Evolutionary conservation across 1,139 yeast species (phyloP).

Genomic region (Geotrichum klebahnii): DNA sequence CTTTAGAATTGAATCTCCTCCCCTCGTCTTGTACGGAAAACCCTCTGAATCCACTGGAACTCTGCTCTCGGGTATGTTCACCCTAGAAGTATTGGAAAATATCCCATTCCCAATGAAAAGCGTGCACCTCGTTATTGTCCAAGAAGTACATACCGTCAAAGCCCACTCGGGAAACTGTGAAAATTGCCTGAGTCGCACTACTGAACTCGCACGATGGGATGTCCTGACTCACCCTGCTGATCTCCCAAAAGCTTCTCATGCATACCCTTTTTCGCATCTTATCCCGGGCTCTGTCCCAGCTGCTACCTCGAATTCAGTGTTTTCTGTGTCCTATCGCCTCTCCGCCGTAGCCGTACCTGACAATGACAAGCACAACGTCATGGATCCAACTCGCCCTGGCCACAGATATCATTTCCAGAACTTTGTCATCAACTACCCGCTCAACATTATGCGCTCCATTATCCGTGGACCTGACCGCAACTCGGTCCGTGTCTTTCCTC

Average conservation of each 20-base stretch:
- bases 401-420: not conserved
- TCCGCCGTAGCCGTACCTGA: slow-evolving; percentile 58
- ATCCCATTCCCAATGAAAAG: slow-evolving; percentile 44
- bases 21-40: slow-evolving; percentile 75
- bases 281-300: slow-evolving; percentile 91
- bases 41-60: slow-evolving; percentile 82
- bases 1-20: slow-evolving; percentile 81
- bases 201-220: slow-evolving; percentile 83
- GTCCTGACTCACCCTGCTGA: slow-evolving; percentile 56
- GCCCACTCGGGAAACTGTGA: slow-evolving; percentile 28
- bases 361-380: slow-evolving; percentile 19
- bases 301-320: slow-evolving; percentile 54
- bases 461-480: slow-evolving; percentile 80
- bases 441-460: slow-evolving; percentile 73
- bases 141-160: slow-evolving; percentile 47
- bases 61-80: slow-evolving; percentile 66
- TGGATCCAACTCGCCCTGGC: slow-evolving; percentile 19
- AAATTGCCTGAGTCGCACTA: slow-evolving; percentile 52
- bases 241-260: slow-evolving; percentile 64
- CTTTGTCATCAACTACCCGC: slow-evolving; percentile 41
- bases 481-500: slow-evolving; percentile 88
- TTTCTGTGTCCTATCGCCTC: slow-evolving; percentile 65
- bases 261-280: slow-evolving; percentile 90
- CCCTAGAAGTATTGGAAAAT: slow-evolving; percentile 34
- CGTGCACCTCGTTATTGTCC: slow-evolving; percentile 65